Conservation (phyloP, 257 asterid species). For the Fraxinus pennsylvanica region DNA sequence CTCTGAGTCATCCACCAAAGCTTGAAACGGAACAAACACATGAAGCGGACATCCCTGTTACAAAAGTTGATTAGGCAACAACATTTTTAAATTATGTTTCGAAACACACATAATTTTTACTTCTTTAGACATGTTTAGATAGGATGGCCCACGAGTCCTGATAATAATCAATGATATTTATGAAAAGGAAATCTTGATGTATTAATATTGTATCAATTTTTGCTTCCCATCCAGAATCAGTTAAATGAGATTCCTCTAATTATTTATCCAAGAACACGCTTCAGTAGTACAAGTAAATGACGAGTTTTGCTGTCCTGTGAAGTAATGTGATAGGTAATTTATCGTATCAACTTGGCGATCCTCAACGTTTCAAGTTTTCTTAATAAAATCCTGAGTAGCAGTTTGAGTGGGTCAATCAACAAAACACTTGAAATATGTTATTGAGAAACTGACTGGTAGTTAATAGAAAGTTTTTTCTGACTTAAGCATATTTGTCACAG, state of each 20-base stretch:
- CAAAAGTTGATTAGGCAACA: not conserved
- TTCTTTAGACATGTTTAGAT: not conserved
- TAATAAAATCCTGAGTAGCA: not conserved
- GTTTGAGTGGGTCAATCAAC: not conserved
- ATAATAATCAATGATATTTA: not conserved
- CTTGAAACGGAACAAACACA: conserved; percentile 96
- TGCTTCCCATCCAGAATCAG: not conserved
- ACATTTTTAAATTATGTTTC: not conserved
- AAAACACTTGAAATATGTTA: not conserved
- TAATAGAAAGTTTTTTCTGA: no score
- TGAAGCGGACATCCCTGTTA: conserved; percentile 73
- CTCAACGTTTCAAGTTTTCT: no score
- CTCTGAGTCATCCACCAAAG: conserved; percentile 99
- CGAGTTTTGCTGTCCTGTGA: not conserved
- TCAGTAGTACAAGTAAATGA: not conserved
- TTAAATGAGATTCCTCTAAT: not conserved
- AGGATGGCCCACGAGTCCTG: not conserved
- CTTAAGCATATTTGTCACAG: not conserved
- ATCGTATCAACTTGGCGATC: not conserved
- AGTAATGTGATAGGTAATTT: not conserved
- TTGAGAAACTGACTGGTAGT: not conserved
- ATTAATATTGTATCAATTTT: not conserved
- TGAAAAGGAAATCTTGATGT: not conserved
- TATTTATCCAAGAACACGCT: not conserved
- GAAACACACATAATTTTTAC: not conserved